Percentiles rank a stretch among this genome's conserved stretches.
Evolutionary conservation across 2,329 filamentous ascomycete genomes (phyloP).

Genomic region (Lizonia empirigonia): DNA sequence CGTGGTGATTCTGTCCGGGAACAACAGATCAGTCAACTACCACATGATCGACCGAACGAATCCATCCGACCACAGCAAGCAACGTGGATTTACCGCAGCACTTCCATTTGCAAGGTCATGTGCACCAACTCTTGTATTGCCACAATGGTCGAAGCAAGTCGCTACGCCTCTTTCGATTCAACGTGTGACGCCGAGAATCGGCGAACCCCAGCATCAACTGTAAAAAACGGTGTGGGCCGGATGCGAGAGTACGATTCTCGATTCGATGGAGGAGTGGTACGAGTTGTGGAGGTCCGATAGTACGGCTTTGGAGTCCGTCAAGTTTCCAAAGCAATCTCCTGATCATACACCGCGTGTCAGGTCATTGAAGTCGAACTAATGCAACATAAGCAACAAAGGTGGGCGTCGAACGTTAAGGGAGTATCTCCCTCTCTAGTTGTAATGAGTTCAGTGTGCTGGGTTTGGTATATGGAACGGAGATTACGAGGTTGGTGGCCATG

Average conservation of each 20-base stretch:
- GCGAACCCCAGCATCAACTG: neutral
- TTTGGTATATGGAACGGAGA: slow-evolving; percentile 4
- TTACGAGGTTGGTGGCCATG: slow-evolving; percentile 11
- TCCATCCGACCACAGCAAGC: neutral
- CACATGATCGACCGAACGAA: neutral
- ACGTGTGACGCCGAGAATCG: slow-evolving; percentile 10
- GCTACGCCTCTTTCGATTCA: slow-evolving; percentile 26
- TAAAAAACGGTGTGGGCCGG: slow-evolving; percentile 1
- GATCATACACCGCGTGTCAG: neutral
- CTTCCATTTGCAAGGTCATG: neutral
- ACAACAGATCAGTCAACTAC: neutral
- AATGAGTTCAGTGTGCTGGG: neutral
- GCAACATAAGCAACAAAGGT: neutral
- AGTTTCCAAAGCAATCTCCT: neutral
- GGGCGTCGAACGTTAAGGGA: neutral
- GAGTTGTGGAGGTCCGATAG: neutral
- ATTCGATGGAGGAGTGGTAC: neutral
- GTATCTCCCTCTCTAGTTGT: neutral
- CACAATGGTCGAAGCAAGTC: neutral
- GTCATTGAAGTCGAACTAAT: neutral
- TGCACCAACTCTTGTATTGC: slow-evolving; percentile 1
- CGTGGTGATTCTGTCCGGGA: neutral
- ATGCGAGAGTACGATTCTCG: neutral
- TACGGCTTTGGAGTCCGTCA: neutral
- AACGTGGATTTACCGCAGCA: neutral